Evolutionary conservation across 257 asterid species (phyloP), one percentile per base, ranked within the genome.

Genomic region (Capsicum baccatum): DNA sequence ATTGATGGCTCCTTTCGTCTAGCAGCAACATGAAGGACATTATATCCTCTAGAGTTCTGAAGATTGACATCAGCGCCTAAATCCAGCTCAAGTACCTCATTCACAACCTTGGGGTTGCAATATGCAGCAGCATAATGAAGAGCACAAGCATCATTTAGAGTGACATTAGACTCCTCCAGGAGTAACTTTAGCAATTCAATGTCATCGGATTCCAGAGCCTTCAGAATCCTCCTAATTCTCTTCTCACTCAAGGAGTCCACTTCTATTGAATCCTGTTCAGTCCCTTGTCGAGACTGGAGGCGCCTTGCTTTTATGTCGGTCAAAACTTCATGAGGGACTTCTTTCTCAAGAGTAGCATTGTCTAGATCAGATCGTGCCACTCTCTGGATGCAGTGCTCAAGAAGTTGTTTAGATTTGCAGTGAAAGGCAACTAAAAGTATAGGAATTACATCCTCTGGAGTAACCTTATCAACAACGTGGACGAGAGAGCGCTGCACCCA

Each of bases 91-190:
- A 96, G 90, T 84, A 92, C 90, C 90, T 94, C 96, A 1, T 79
- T 85, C 58, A 96, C 90, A 3, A 92, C 90, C 87, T 96, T 93
- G 16, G 93, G 86, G 58, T 91, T 93, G 52, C 99, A 96, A 79
- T 94, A 96, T 17, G 97, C 96, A 37, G 96, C 94, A 0, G 97
- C 97, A 26, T 96, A 96, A 79, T 96, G 99, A 78, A 96, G 98
- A 9, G 95, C 99, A 62, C 70, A 89, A 5, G 97, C 95, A 35
- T 82, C 85, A 67, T 96, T 94, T 64, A 96, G 74, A 37, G 97
- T 90, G 91, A 93, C 87, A 3, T 83, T 84, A 13, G 99, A 96
- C 89, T 96, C 99, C 0, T 82, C 88, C 0, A 96, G 89, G 71
- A 96, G 98, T 70, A 93, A 79, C 48, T 84, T 87, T 66, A 96